Conservation (phyloP, 352 stramenopile species). For the Plasmopara halstedii region DNA sequence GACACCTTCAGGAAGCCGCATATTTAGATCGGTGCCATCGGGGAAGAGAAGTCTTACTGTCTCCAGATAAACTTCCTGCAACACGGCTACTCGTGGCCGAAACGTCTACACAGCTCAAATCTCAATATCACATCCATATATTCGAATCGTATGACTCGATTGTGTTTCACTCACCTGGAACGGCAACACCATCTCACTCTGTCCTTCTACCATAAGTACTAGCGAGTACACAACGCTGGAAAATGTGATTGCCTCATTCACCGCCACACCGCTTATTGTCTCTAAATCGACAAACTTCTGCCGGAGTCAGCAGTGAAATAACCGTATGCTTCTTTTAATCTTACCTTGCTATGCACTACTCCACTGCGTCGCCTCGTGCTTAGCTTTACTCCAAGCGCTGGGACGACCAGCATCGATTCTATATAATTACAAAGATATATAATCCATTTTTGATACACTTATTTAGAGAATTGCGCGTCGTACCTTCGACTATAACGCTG, state of each 20-base stretch:
- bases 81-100: constrained; percentile 44
- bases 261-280: constrained; percentile 53
- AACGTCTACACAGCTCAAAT: constrained; percentile 39
- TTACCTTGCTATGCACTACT: constrained; percentile 15
- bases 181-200: constrained; percentile 59
- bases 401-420: constrained; percentile 77
- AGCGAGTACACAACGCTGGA: constrained; percentile 75
- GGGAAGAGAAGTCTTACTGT: constrained; percentile 56
- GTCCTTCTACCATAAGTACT: constrained; percentile 63
- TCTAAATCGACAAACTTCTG: constrained; percentile 24
- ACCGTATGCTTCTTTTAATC: neutral
- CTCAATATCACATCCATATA: neutral
- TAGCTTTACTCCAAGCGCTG: constrained; percentile 65
- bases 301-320: neutral
- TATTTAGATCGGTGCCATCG: constrained; percentile 21
- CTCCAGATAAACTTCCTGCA: constrained; percentile 66
- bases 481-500: constrained; percentile 26
- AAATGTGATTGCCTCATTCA: constrained; percentile 82
- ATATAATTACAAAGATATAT: neutral
- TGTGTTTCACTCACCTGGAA: constrained; percentile 47
- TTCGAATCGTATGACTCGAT: neutral
- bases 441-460: neutral
- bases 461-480: neutral
- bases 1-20: constrained; percentile 33
- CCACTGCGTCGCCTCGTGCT: constrained; percentile 48